Conservation (phyloP, 164 flowering plant species). For the Chimonanthus praecox region DNA sequence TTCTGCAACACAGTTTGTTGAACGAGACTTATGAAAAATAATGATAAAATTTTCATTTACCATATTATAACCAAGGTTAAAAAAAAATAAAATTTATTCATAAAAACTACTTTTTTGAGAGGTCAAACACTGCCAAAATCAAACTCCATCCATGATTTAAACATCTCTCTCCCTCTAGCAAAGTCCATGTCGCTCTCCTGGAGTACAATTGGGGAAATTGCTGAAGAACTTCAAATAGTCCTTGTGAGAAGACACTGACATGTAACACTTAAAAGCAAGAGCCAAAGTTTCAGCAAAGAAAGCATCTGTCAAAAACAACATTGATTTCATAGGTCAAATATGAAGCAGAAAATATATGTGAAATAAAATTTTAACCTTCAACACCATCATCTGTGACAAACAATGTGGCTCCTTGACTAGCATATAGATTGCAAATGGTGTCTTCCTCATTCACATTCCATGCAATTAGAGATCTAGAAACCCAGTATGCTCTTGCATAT, state of each 20-base stretch:
- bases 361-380: conserved; percentile 41
- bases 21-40: too few species aligned
- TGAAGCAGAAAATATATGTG: not conserved
- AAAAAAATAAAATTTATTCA: too few species aligned
- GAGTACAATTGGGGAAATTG: not conserved
- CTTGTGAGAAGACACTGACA: not conserved
- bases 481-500: conserved; percentile 80
- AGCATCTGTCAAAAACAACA: not conserved
- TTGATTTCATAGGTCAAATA: not conserved
- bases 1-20: too few species aligned
- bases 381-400: conserved; percentile 31
- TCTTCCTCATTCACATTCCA: conserved; percentile 59
- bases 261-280: not conserved
- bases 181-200: not conserved
- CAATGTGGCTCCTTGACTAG: conserved; percentile 58
- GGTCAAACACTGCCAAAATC: too few species aligned
- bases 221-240: not conserved
- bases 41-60: too few species aligned
- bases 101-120: too few species aligned
- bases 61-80: too few species aligned
- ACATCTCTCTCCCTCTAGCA: too few species aligned
- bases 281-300: not conserved
- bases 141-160: too few species aligned
- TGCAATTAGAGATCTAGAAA: conserved; percentile 56
- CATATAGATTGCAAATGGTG: conserved; percentile 60